A percentile compares a stretch with the other conserved stretches of the same genome.
Conservation (phyloP, 495 filamentous ascomycete genomes). For the Neurospora tetrasperma region DNA sequence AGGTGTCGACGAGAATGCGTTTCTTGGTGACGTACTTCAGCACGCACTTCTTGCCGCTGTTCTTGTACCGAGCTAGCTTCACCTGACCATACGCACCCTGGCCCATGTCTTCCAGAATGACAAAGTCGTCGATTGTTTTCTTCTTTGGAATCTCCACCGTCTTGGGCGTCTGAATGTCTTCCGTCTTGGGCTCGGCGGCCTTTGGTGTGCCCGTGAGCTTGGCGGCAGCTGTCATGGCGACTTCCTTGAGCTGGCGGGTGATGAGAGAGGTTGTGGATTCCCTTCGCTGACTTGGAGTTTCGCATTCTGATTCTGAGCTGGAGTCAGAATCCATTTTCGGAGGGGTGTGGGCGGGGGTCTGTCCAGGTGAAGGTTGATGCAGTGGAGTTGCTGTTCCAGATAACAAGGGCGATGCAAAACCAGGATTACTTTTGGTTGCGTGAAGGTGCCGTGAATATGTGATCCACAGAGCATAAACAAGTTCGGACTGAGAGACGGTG, state of each 20-base stretch:
- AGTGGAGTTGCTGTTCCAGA: slow-evolving; percentile 56
- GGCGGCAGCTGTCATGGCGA: slow-evolving; percentile 41
- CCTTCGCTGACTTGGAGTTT: slow-evolving; percentile 18
- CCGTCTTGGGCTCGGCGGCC: slow-evolving; percentile 15
- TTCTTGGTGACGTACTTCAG: slow-evolving; percentile 97
- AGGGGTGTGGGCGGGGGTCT: slow-evolving; percentile 44
- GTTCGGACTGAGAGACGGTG: slow-evolving; percentile 45
- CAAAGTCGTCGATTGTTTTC: slow-evolving; percentile 81
- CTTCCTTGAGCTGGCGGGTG: slow-evolving; percentile 66
- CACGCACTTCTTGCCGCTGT: slow-evolving; percentile 72
- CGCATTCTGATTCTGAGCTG: slow-evolving; percentile 12
- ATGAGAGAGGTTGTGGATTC: slow-evolving; percentile 47
- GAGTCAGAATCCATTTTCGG: slow-evolving; percentile 43
- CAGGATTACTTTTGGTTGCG: slow-evolving; percentile 47
- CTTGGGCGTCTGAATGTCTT: slow-evolving; percentile 23
- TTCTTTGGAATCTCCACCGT: slow-evolving; percentile 36
- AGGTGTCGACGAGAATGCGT: slow-evolving; percentile 95
- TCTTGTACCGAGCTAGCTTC: slow-evolving; percentile 86
- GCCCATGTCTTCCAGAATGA: slow-evolving; percentile 95
- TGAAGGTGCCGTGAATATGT: slow-evolving; percentile 93
- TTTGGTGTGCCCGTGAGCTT: slow-evolving; percentile 33
- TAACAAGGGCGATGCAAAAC: slow-evolving; percentile 45
- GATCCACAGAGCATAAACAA: slow-evolving; percentile 94
- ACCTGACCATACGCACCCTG: slow-evolving; percentile 97
- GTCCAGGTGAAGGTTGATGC: slow-evolving; percentile 70